These are phyloP conservation scores for Cynara cardunculus DNA, from an alignment of 129 eudicot species.

Conservation along the genomic window DNA sequence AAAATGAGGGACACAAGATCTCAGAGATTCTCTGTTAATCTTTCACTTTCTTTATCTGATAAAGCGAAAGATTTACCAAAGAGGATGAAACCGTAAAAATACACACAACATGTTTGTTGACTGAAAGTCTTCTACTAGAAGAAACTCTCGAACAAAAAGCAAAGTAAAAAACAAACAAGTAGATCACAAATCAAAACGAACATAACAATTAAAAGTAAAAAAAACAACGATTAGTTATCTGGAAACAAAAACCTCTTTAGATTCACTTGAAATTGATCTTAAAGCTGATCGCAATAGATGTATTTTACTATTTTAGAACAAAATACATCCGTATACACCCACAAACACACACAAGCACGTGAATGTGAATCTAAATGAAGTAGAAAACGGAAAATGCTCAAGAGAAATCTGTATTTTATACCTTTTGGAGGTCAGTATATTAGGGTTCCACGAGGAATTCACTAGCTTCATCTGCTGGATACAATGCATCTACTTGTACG, in stretches of 20 bases:
- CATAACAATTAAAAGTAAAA: not conserved
- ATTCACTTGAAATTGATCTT: slow-evolving; percentile 28
- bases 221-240: not conserved
- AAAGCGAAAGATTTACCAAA: slow-evolving; percentile 23
- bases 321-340: slow-evolving; percentile 2
- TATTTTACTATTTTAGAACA: not conserved
- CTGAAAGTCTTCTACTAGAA: slow-evolving; percentile 8
- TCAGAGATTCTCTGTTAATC: slow-evolving; percentile 22
- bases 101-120: not conserved
- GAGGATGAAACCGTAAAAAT: slow-evolving; percentile 7
- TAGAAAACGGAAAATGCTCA: not conserved
- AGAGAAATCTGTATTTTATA: not conserved
- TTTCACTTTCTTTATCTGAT: slow-evolving; percentile 34
- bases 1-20: slow-evolving; percentile 11
- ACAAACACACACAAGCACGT: not conserved
- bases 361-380: not conserved
- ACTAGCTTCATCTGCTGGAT: slow-evolving; percentile 1
- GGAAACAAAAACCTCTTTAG: not conserved
- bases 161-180: not conserved
- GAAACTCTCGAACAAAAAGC: not conserved
- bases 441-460: slow-evolving; percentile 18
- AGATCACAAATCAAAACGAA: slow-evolving; percentile 8
- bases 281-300: not conserved
- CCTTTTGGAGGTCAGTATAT: not conserved
- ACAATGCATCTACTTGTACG: slow-evolving; percentile 19